Evolutionary conservation across 306 rosid genomes (phyloP).

Genomic region (Acmispon strigosus): DNA sequence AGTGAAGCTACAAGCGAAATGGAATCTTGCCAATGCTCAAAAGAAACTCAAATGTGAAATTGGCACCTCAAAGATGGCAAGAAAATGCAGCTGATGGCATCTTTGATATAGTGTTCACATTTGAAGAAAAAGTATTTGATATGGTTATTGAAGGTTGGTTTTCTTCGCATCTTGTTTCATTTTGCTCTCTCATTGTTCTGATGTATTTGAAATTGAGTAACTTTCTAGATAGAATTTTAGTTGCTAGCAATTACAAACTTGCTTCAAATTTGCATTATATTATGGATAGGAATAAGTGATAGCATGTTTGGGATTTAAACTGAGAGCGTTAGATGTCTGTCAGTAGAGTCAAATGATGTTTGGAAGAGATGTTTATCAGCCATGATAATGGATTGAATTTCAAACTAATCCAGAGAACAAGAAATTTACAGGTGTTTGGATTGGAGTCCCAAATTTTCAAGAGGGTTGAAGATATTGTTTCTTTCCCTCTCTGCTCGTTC

Average conservation of each 20-base stretch:
- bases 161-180: neutral
- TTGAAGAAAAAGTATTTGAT: slow-evolving; percentile 92
- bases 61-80: slow-evolving; percentile 96
- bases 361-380: neutral
- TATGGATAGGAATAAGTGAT: neutral
- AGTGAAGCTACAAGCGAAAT: slow-evolving; percentile 67
- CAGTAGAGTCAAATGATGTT: neutral
- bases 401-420: neutral
- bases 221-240: neutral
- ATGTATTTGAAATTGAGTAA: neutral
- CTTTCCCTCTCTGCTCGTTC: neutral
- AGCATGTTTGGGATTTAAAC: slow-evolving; percentile 1
- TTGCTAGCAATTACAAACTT: neutral
- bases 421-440: neutral
- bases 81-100: slow-evolving; percentile 81
- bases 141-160: slow-evolving; percentile 84
- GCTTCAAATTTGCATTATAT: neutral
- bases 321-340: neutral
- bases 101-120: slow-evolving; percentile 75
- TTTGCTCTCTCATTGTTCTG: neutral
- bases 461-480: neutral
- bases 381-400: neutral
- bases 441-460: neutral
- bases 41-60: slow-evolving; percentile 61
- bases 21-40: slow-evolving; percentile 94